Conservation (phyloP, 805 yeast species). For the Metahyphopichia silvanorum region DNA sequence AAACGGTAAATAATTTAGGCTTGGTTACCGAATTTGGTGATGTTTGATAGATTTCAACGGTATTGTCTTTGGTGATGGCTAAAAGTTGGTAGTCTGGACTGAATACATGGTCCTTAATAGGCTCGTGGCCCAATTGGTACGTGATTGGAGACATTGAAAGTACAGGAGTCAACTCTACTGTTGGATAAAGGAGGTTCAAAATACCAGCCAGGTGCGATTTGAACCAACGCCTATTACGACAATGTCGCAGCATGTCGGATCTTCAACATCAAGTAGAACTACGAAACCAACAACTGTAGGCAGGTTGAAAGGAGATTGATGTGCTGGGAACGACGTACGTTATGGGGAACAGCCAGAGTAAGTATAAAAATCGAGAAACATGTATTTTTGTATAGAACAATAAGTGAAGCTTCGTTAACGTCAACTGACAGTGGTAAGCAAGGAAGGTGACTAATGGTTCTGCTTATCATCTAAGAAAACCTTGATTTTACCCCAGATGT, state of each 20-base stretch:
- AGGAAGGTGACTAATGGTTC: not conserved
- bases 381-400: not conserved
- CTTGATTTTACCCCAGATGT: slow-evolving; percentile 35
- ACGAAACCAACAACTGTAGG: too few species aligned
- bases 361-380: not conserved
- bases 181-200: too few species aligned
- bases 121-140: slow-evolving; percentile 73
- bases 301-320: too few species aligned
- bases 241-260: too few species aligned
- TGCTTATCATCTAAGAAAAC: slow-evolving; percentile 25
- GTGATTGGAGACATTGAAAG: slow-evolving; percentile 29
- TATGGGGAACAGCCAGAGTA: not conserved
- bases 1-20: slow-evolving; percentile 62
- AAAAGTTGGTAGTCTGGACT: slow-evolving; percentile 59
- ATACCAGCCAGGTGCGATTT: too few species aligned
- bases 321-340: too few species aligned
- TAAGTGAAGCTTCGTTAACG: not conserved
- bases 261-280: too few species aligned
- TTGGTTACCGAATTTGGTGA: slow-evolving; percentile 37
- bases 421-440: not conserved
- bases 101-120: slow-evolving; percentile 90
- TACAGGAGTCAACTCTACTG: slow-evolving; percentile 26
- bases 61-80: slow-evolving; percentile 79
- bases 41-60: slow-evolving; percentile 70
- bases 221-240: too few species aligned